A percentile compares a stretch with the other conserved stretches of the same genome.
Conservation (phyloP, 169 alveolate species). For the Eimeria acervulina region DNA sequence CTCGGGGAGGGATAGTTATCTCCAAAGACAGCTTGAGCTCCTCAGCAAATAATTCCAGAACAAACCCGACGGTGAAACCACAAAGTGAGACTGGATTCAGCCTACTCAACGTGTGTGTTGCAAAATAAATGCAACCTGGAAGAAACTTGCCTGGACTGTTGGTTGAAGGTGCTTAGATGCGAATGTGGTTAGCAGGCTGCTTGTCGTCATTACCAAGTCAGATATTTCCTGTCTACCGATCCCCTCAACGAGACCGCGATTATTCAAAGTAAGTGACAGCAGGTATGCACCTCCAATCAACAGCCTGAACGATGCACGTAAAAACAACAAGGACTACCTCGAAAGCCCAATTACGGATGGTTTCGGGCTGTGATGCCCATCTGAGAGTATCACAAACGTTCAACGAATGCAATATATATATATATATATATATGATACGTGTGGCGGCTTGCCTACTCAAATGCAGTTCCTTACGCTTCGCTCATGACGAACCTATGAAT, state of each 20-base stretch:
- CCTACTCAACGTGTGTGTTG: not conserved
- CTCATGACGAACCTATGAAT: slow-evolving; percentile 20
- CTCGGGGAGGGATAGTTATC: not conserved
- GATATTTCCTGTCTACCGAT: not conserved
- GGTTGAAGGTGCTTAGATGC: slow-evolving; percentile 38
- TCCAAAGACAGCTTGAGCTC: not conserved
- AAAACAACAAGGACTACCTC: not conserved
- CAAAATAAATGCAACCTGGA: not conserved
- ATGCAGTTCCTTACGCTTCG: not conserved
- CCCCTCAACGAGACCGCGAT: not conserved
- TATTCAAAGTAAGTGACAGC: slow-evolving; percentile 27
- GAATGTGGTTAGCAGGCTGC: slow-evolving; percentile 22
- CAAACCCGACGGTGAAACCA: not conserved
- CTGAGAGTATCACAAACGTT: not conserved
- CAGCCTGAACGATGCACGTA: not conserved
- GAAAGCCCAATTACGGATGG: not conserved
- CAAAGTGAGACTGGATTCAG: not conserved
- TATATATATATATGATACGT: not conserved
- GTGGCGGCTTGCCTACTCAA: not conserved
- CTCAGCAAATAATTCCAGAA: not conserved
- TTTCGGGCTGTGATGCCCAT: not conserved
- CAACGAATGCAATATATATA: no score
- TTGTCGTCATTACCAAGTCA: not conserved
- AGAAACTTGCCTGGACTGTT: not conserved
- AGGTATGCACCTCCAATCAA: slow-evolving; percentile 51